A percentile compares a stretch with the other conserved stretches of the same genome.
Conservation (phyloP, 306 rosid genomes). For the Mimosa pudica region DNA sequence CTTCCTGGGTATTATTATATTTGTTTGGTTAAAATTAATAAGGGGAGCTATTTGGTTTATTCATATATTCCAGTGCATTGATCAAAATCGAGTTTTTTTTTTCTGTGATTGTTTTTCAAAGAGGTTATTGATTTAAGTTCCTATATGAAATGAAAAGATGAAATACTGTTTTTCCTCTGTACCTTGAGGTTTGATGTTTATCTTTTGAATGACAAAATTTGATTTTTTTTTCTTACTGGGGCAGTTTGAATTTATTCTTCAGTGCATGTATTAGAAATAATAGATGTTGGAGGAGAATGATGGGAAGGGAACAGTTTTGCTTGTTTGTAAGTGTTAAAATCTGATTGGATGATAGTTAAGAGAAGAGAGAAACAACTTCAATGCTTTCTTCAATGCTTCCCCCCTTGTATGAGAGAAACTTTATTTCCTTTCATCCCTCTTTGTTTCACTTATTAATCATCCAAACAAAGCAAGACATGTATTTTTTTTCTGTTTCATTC, state of each 20-base stretch:
- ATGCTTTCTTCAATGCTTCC: background rate
- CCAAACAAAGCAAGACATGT: background rate
- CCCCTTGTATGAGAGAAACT: background rate
- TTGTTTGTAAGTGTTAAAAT: background rate
- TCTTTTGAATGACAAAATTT: too few relatives aligned
- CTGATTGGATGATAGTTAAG: background rate
- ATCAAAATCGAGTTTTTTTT: background rate
- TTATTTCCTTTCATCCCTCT: background rate
- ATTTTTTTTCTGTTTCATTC: background rate
- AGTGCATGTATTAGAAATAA: too few relatives aligned
- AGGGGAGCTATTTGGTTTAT: background rate
- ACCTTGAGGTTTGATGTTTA: too few relatives aligned
- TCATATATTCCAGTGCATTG: background rate
- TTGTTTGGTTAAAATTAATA: background rate
- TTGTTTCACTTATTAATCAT: background rate
- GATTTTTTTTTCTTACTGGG: too few relatives aligned
- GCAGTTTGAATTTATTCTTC: too few relatives aligned
- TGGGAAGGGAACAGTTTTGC: too few relatives aligned
- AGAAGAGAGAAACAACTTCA: background rate
- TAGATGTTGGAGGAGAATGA: too few relatives aligned
- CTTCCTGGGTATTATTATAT: background rate
- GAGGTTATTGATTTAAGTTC: too few relatives aligned
- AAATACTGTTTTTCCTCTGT: too few relatives aligned
- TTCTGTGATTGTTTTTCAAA: constrained; percentile 10
- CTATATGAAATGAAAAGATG: too few relatives aligned